Evolutionary conservation across 345 rosid species (phyloP), one percentile per base, ranked within the genome.

Genomic region (Arabidopsis arenosa): DNA sequence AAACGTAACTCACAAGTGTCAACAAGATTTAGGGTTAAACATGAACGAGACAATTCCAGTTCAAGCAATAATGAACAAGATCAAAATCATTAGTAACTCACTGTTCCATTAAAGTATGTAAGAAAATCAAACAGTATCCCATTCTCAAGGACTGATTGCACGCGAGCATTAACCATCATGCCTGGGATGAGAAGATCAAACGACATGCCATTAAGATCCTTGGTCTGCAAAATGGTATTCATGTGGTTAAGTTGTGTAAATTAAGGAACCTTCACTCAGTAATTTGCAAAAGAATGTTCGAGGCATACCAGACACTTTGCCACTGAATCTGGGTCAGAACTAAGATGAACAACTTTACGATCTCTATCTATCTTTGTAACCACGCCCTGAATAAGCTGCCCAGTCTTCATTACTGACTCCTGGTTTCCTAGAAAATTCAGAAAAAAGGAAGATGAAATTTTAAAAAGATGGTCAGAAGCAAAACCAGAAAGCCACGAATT

Each of bases 161-260:
- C 96, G 26, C 87, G 88, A 56, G 96, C 89, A 80, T 83, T 90
- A 74, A 95, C 89, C 97, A 95, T 82, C 97, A 90, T 89, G 79
- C 99, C 99, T 55, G 99, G 99, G 70, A 83, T 68, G 57, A 95
- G 97, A 83, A 89, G 92, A 83, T 95, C 99, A 79, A 95, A 86
- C 55, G 97, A 92, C 74, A 95, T 84, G 61, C 99, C 97, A 81
- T 81, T 90, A 70, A 89, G 81, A 79, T 88, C 97, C 84, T 89
- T 92, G 80, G 93, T 85, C 99, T 95, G 87, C 33, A 71, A 39
- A 79, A 60, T 60, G 52, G 78, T 65, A 63, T 21, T 35, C 62
- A 76, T 58, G 62, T 39, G 13, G 60, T 51, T 61, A 63, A 26
- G 72, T 37, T 65, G 57, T 68, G 45, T 48, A 60, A 8, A 67